A percentile compares a stretch with the other conserved stretches of the same genome.
phyloP scores from a whole-genome alignment of 129 eudicot species.

The Kitagawia praeruptora region DNA sequence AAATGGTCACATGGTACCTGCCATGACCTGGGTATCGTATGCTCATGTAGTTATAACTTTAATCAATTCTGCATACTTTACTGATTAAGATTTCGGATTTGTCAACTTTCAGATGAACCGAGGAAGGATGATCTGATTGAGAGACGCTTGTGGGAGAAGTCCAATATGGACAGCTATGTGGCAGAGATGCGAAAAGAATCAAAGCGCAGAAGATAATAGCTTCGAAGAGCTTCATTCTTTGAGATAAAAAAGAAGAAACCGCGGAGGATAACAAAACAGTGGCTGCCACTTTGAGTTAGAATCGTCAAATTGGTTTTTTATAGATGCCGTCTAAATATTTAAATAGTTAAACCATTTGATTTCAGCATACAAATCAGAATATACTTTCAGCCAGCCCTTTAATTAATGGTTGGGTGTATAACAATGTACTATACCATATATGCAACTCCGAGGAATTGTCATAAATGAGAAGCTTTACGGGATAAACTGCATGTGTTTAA shows the following conservation, averaged over 20 bases:
- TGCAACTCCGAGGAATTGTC: not conserved
- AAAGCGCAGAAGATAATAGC: slow-evolving; percentile 73
- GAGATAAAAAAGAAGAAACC: not conserved
- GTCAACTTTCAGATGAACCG: slow-evolving; percentile 46
- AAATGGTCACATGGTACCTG: not conserved
- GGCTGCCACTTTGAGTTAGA: not conserved
- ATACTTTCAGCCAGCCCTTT: not conserved
- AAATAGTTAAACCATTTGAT: not conserved
- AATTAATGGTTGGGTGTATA: not conserved
- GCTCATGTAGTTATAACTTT: not conserved
- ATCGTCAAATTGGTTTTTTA: not conserved
- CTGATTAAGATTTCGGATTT: slow-evolving; percentile 1
- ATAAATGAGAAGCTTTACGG: not conserved
- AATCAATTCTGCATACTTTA: not conserved
- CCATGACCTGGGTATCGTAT: not conserved
- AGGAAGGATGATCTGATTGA: slow-evolving; percentile 77
- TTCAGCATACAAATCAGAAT: not conserved
- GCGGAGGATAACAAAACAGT: not conserved
- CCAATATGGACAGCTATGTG: slow-evolving; percentile 70
- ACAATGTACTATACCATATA: slow-evolving; percentile 1
- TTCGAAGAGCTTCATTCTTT: not conserved
- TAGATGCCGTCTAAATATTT: not conserved
- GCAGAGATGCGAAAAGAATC: slow-evolving; percentile 95
- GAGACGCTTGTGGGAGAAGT: slow-evolving; percentile 73
- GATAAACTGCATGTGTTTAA: not conserved